A percentile compares a stretch with the other conserved stretches of the same genome.
Evolutionary conservation across 2,329 filamentous ascomycete species (phyloP).

Genomic region (Albifimbria verrucaria): DNA sequence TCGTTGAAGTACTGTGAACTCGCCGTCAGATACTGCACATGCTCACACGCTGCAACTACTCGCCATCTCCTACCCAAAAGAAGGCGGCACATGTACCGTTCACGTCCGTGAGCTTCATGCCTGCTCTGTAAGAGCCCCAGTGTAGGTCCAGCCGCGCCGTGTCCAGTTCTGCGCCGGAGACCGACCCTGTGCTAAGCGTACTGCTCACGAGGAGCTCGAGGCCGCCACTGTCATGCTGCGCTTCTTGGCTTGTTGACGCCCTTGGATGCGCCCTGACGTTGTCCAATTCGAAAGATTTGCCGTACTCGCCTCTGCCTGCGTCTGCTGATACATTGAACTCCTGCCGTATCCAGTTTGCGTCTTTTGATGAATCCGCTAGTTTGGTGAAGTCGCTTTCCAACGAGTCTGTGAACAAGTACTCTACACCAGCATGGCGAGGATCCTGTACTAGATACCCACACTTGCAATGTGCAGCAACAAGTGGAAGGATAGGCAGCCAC

Average conservation of each 20-base stretch:
- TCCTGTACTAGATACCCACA: slow-evolving; percentile 65
- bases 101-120: slow-evolving; percentile 59
- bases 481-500: slow-evolving; percentile 10
- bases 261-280: slow-evolving; percentile 58
- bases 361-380: slow-evolving; percentile 41
- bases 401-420: slow-evolving; percentile 62
- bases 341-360: slow-evolving; percentile 64
- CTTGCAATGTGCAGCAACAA: slow-evolving; percentile 53
- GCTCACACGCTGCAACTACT: neutral
- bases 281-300: slow-evolving; percentile 55
- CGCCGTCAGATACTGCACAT: slow-evolving; percentile 1
- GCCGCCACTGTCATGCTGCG: slow-evolving; percentile 43
- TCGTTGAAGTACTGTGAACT: slow-evolving; percentile 67
- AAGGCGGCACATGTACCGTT: slow-evolving; percentile 73
- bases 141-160: slow-evolving; percentile 58
- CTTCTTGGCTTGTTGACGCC: slow-evolving; percentile 37
- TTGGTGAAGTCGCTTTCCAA: slow-evolving; percentile 71
- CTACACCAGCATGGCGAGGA: slow-evolving; percentile 28
- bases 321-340: slow-evolving; percentile 61
- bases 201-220: slow-evolving; percentile 55
- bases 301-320: slow-evolving; percentile 60
- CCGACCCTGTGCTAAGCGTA: slow-evolving; percentile 42
- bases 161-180: slow-evolving; percentile 63
- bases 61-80: slow-evolving; percentile 60
- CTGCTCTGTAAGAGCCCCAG: slow-evolving; percentile 68